phyloP scores from a whole-genome alignment of 2,329 filamentous ascomycete species.

The Lecanicillium sp. region DNA sequence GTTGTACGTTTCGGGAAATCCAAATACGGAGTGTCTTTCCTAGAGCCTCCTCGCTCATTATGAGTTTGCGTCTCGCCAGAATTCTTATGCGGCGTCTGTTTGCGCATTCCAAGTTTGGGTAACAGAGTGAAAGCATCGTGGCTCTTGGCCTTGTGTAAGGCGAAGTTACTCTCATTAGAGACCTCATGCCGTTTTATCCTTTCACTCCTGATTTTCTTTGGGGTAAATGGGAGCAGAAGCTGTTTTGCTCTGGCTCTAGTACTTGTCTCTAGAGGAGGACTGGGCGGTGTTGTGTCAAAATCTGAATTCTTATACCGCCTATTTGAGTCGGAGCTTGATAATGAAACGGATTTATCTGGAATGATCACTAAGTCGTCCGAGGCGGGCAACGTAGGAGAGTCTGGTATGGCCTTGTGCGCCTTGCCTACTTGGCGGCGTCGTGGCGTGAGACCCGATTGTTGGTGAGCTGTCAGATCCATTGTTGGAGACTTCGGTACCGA shows the following conservation, averaged over 20 bases:
- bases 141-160: constrained; percentile 13
- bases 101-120: constrained; percentile 7
- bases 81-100: neutral
- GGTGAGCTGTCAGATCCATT: no score
- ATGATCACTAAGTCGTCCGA: no score
- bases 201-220: constrained; percentile 11
- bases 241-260: constrained; percentile 1
- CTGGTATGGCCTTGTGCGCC: constrained; percentile 2
- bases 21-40: no score
- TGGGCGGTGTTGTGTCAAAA: no score
- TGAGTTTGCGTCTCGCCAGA: no score
- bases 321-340: no score
- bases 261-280: no score
- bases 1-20: no score
- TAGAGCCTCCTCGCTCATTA: no score
- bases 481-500: no score
- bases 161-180: constrained; percentile 13
- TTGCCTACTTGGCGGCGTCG: neutral
- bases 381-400: constrained; percentile 5
- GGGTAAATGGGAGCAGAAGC: constrained; percentile 13
- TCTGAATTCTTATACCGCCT: no score
- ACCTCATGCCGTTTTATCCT: neutral
- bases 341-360: no score
- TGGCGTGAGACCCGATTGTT: constrained; percentile 1
- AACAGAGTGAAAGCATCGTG: constrained; percentile 15